These are phyloP conservation scores for Metarhizium humberi DNA, from an alignment of 2,329 filamentous ascomycete species.

Conservation along the genomic window DNA sequence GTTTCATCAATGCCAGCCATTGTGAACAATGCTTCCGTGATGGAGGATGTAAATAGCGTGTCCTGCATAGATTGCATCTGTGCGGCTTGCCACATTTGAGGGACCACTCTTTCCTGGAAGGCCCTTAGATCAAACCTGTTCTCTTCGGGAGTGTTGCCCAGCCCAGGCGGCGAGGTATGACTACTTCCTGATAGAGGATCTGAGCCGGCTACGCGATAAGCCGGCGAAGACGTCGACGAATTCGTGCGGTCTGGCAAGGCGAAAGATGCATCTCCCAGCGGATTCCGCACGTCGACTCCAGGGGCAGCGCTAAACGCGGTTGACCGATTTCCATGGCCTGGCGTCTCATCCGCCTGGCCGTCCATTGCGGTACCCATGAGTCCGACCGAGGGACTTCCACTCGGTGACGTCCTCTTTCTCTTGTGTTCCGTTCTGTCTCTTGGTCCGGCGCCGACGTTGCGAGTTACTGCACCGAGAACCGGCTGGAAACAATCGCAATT, in stretches of 20 bases:
- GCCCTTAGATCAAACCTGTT: slow-evolving; percentile 23
- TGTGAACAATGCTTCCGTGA: slow-evolving; percentile 13
- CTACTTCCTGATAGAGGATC: slow-evolving; percentile 18
- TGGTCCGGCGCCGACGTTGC: slow-evolving; percentile 17
- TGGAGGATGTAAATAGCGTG: slow-evolving; percentile 17
- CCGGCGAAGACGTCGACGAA: slow-evolving; percentile 23
- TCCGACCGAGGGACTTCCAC: slow-evolving; percentile 12
- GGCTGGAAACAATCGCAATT: slow-evolving; percentile 20
- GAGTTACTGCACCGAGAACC: slow-evolving; percentile 22
- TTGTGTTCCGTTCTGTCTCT: slow-evolving; percentile 18
- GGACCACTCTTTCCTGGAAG: slow-evolving; percentile 21
- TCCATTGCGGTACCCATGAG: background rate
- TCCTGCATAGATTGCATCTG: slow-evolving; percentile 16
- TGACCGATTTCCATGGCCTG: background rate
- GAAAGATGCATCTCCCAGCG: slow-evolving; percentile 2
- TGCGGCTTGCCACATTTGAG: slow-evolving; percentile 19
- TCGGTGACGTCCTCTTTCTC: slow-evolving; percentile 21
- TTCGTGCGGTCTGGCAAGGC: slow-evolving; percentile 22
- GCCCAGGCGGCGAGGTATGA: slow-evolving; percentile 21
- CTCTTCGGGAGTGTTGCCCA: slow-evolving; percentile 27
- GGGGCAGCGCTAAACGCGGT: background rate
- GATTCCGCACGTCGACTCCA: background rate
- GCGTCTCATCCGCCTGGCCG: background rate
- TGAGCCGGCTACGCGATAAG: slow-evolving; percentile 10
- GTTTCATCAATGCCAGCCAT: background rate